These are phyloP conservation scores for Pulicaria dysenterica DNA, from an alignment of 129 eudicot genomes.

Conservation along the genomic window DNA sequence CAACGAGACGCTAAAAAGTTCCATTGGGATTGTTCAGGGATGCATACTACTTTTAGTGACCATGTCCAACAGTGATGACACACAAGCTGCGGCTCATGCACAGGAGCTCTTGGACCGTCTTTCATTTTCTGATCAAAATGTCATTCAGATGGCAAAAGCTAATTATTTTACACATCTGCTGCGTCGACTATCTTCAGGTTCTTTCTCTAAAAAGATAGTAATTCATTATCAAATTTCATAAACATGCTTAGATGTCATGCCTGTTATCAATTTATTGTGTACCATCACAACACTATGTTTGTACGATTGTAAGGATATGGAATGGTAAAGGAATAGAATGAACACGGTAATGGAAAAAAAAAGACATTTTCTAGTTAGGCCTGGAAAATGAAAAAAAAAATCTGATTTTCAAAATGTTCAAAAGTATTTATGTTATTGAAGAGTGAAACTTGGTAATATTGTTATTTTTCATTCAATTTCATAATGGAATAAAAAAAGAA, in stretches of 20 bases:
- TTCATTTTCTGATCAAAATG: conserved; percentile 58
- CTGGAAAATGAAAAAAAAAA: no score
- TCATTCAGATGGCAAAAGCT: conserved; percentile 74
- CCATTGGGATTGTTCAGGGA: conserved; percentile 64
- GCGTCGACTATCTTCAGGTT: conserved; percentile 65
- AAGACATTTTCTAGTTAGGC: no score
- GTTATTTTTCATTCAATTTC: no score
- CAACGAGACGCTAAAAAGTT: conserved; percentile 32
- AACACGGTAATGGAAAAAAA: no score
- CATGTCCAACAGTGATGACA: conserved; percentile 58
- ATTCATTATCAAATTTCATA: conserved; percentile 10
- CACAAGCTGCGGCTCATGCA: conserved; percentile 57
- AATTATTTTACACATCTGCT: conserved; percentile 61
- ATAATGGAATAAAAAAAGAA: no score
- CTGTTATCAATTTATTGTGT: not conserved
- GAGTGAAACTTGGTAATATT: no score
- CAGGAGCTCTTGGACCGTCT: conserved; percentile 53
- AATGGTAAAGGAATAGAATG: not conserved
- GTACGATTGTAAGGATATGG: not conserved
- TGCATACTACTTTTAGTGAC: conserved; percentile 72
- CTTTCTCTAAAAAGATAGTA: conserved; percentile 20
- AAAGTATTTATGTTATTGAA: no score
- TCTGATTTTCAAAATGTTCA: no score
- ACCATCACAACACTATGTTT: not conserved
- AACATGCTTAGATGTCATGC: conserved; percentile 9